Percentiles rank a stretch among this genome's conserved stretches.
These are phyloP conservation scores for Solanum phureja DNA, from an alignment of 257 asterid genomes.

Conservation along the genomic window DNA sequence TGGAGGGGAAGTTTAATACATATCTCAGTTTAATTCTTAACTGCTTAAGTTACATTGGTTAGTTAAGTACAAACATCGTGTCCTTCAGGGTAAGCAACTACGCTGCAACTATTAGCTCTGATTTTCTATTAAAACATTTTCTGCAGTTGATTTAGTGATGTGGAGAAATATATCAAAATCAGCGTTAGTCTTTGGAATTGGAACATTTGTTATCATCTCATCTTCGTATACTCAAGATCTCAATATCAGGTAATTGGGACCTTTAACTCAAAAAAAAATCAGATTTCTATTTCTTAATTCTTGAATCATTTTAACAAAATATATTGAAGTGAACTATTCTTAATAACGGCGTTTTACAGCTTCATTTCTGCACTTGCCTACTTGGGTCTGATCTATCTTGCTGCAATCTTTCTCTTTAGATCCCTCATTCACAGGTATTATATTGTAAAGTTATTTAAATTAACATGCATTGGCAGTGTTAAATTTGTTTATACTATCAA, in stretches of 20 bases:
- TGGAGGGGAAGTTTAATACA: not conserved
- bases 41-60: not conserved
- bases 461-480: not conserved
- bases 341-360: constrained; percentile 33
- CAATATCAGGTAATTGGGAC: constrained; percentile 52
- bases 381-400: constrained; percentile 72
- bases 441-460: not conserved
- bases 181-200: constrained; percentile 76
- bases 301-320: not conserved
- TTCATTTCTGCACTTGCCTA: constrained; percentile 65
- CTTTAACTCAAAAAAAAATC: not conserved
- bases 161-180: constrained; percentile 81
- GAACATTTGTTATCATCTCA: constrained; percentile 64
- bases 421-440: constrained; percentile 64
- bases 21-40: not conserved
- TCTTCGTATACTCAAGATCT: constrained; percentile 67
- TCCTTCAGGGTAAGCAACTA: not conserved
- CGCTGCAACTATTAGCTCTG: not conserved
- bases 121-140: not conserved
- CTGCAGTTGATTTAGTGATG: constrained; percentile 68
- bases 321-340: not conserved
- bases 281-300: not conserved
- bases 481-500: not conserved
- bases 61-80: not conserved
- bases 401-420: constrained; percentile 73